phyloP scores from a whole-genome alignment of 306 rosid genomes.

The Hippophae tibetana region DNA sequence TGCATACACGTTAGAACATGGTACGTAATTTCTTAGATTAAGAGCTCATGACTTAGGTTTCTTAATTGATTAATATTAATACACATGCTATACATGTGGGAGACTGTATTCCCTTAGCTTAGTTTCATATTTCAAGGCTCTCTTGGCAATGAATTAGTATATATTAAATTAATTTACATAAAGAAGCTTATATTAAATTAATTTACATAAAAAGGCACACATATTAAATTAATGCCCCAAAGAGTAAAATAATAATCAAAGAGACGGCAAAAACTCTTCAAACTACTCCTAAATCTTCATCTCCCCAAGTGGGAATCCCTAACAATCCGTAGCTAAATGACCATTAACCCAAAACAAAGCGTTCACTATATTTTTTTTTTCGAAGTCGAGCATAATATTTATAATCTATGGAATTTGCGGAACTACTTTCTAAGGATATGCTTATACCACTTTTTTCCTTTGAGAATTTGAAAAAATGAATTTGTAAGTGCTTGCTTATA shows the following conservation, averaged over 20 bases:
- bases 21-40: constrained; percentile 26
- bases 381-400: no score
- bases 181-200: background rate
- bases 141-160: constrained; percentile 17
- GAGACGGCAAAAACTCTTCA: constrained; percentile 20
- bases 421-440: constrained; percentile 24
- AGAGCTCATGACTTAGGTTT: constrained; percentile 16
- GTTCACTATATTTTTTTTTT: constrained; percentile 20
- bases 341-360: constrained; percentile 33
- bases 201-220: background rate
- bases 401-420: constrained; percentile 15
- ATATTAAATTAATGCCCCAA: constrained; percentile 6
- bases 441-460: background rate
- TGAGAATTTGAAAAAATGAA: no score
- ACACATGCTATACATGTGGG: constrained; percentile 65
- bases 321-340: constrained; percentile 4
- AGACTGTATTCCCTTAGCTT: constrained; percentile 36
- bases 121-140: constrained; percentile 34
- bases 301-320: constrained; percentile 23
- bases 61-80: constrained; percentile 34
- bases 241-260: constrained; percentile 11
- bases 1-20: constrained; percentile 12
- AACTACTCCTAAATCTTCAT: constrained; percentile 11
- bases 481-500: no score
- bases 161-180: background rate